phyloP scores from a whole-genome alignment of 179 eudicot species.

The Amaranthus tricolor region DNA sequence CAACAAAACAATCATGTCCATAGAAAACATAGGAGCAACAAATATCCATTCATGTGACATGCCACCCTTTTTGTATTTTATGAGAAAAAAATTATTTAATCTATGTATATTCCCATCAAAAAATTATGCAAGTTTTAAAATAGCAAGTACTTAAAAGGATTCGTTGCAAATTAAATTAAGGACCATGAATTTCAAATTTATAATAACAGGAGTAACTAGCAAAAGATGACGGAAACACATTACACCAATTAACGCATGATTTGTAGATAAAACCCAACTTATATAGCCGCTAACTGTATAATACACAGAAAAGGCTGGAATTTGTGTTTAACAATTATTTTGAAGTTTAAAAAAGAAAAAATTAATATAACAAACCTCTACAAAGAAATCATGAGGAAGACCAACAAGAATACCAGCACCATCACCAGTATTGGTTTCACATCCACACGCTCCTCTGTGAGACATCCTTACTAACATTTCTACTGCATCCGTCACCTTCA shows the following conservation, averaged over 20 bases:
- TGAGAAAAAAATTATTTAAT: neutral
- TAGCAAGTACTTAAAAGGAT: no score
- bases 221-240: no score
- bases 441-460: conserved; percentile 99
- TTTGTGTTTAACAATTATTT: no score
- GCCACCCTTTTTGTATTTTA: neutral
- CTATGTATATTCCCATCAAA: no score
- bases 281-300: no score
- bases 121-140: no score
- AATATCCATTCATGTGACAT: neutral
- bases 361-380: conserved; percentile 47
- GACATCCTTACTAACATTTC: conserved; percentile 97
- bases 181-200: no score
- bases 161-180: no score
- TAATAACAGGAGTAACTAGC: no score
- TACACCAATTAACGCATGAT: no score
- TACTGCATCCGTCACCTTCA: conserved; percentile 85
- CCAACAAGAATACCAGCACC: conserved; percentile 97
- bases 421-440: conserved; percentile 96
- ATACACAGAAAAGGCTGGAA: no score
- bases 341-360: neutral
- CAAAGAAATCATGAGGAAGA: conserved; percentile 81
- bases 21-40: neutral
- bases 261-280: no score
- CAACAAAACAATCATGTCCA: neutral